A percentile compares a stretch with the other conserved stretches of the same genome.
phyloP scores from a whole-genome alignment of 345 rosid genomes.

The Gynandropsis gynandra region DNA sequence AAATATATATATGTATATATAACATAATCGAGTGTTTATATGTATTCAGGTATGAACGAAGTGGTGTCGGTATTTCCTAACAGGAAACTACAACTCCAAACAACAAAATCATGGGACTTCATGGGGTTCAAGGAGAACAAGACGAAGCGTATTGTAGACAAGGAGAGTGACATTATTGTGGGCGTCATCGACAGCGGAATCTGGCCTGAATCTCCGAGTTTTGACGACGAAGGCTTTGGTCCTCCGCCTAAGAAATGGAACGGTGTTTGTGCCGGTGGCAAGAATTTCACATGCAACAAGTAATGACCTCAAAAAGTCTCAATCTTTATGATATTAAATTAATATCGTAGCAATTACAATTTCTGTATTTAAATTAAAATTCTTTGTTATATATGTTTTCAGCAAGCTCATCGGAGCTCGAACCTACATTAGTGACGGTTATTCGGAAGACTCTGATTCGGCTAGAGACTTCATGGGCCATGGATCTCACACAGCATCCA shows the following conservation, averaged over 20 bases:
- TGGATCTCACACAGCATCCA: slow-evolving; percentile 47
- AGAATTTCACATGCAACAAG: slow-evolving; percentile 61
- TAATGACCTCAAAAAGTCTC: too few relatives aligned
- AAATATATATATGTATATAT: not conserved
- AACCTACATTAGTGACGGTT: slow-evolving; percentile 1
- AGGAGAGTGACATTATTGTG: slow-evolving; percentile 33
- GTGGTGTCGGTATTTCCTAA: slow-evolving; percentile 52
- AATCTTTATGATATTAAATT: too few relatives aligned
- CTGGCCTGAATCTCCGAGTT: slow-evolving; percentile 43
- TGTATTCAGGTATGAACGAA: slow-evolving; percentile 36
- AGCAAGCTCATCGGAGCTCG: slow-evolving; percentile 40
- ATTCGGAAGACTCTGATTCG: too few relatives aligned
- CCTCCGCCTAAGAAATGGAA: slow-evolving; percentile 47
- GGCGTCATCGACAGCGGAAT: slow-evolving; percentile 51
- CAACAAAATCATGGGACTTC: too few relatives aligned
- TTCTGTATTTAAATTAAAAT: too few relatives aligned
- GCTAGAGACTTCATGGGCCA: slow-evolving; percentile 31
- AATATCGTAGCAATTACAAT: too few relatives aligned
- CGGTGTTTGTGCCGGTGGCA: slow-evolving; percentile 32
- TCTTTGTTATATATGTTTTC: not conserved
- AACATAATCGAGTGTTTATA: not conserved
- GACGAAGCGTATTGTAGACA: slow-evolving; percentile 23
- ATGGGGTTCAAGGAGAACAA: too few relatives aligned
- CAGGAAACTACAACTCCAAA: slow-evolving; percentile 36
- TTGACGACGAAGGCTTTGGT: too few relatives aligned